Conservation (phyloP, 768 basidiomycete genomes). For the Suillus plorans region DNA sequence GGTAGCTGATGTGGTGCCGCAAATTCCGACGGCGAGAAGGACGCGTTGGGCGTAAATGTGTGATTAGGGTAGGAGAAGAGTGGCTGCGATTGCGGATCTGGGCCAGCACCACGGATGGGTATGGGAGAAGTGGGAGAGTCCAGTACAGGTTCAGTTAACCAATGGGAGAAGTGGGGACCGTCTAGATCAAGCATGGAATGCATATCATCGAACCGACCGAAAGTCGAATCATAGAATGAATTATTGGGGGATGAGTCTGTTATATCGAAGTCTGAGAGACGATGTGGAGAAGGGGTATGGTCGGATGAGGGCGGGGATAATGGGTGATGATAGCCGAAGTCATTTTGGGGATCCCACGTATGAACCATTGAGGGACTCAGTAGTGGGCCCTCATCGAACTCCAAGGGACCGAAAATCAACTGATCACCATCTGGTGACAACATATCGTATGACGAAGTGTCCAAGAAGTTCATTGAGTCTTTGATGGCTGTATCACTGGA, state of each 20-base stretch:
- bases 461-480: slow-evolving; percentile 37
- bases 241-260: slow-evolving; percentile 40
- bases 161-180: slow-evolving; percentile 47
- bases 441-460: slow-evolving; percentile 44
- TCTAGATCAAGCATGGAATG: slow-evolving; percentile 40
- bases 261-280: slow-evolving; percentile 40
- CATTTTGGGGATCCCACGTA: slow-evolving; percentile 28
- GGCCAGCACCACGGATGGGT: slow-evolving; percentile 52
- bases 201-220: slow-evolving; percentile 31
- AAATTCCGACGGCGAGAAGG: slow-evolving; percentile 62
- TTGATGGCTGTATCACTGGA: slow-evolving; percentile 27
- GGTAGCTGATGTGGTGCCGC: slow-evolving; percentile 64
- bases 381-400: slow-evolving; percentile 30
- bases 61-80: slow-evolving; percentile 51
- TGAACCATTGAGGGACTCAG: slow-evolving; percentile 18
- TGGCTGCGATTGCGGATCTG: slow-evolving; percentile 41
- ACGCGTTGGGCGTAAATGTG: slow-evolving; percentile 45
- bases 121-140: slow-evolving; percentile 57
- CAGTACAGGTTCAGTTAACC: slow-evolving; percentile 63
- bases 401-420: slow-evolving; percentile 35
- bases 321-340: slow-evolving; percentile 38
- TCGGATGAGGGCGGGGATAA: slow-evolving; percentile 40
- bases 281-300: slow-evolving; percentile 41
- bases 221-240: slow-evolving; percentile 34
- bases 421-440: slow-evolving; percentile 33